Base-by-base conservation (phyloP, 768 basidiomycete species). In the Russula abietina region DNA sequence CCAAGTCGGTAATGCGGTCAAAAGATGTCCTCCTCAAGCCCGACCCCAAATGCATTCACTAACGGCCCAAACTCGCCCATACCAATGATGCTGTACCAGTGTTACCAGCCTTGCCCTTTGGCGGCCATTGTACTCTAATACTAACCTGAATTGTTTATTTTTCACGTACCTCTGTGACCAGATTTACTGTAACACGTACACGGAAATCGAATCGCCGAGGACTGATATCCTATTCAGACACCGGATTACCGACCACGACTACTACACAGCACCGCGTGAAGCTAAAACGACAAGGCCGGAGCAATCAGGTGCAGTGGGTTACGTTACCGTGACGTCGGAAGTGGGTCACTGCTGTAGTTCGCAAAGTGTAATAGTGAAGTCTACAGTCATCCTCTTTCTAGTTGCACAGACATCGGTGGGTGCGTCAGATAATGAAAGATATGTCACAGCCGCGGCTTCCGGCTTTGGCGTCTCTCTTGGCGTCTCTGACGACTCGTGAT, bases 1-100 rank as follows among this genome's bases (percentile, higher is more conserved):
- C 9, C 14, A 51, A n/a, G 30, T 32, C 30, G 1, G 17, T 17
- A 19, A 32, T 32, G 9, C 17, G 17, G 28, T 30, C 16, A 32
- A 51, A 9, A n/a, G n/a, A 60, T 60, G 63, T 50, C 57, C 0
- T 46, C 49, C 16, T 48, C 59, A 59, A 51, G 26, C 41, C 45
- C 63, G 2, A 2, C 58, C 28, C 7, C 17, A 48, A 16, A 54
- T 11, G 16, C n/a, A 11, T 19, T n/a, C 30, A 54, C 24, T 9
- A 59, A 30, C 14, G 41, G 38, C 22, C 16, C 33, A 56, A 36
- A 33, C 10, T 41, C 33, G 22, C 30, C 49, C 24, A 48, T 28
- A n/a, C 45, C n/a, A 14, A n/a, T n/a, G n/a, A n/a, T n/a, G 30
- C 50, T 32, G 8, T 45, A 19, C 43, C 4, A 10, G 43, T 45